phyloP scores from a whole-genome alignment of 371 early-diverging fungal genomes.

The Blastocladiella emersonii region DNA sequence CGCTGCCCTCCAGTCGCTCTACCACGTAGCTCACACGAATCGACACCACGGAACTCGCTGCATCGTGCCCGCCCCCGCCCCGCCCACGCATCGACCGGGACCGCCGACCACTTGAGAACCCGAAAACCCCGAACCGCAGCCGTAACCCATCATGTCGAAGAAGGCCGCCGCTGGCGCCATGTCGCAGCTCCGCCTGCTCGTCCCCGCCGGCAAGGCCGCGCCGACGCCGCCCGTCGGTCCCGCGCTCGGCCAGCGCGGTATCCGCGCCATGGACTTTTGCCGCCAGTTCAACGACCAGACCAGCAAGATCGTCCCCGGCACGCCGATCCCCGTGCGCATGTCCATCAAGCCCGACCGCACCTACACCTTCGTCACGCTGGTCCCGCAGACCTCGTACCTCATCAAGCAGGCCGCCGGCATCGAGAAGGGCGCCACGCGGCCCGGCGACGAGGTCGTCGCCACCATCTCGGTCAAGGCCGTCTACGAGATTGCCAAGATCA shows the following conservation, averaged over 20 bases:
- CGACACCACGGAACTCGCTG: too few species aligned
- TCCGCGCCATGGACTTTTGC: conserved; percentile 97
- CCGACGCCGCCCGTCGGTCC: conserved; percentile 94
- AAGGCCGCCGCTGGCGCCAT: conserved; percentile 28
- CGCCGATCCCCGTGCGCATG: conserved; percentile 75
- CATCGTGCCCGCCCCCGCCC: too few species aligned
- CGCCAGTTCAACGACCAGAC: conserved; percentile 95
- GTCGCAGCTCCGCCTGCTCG: conserved; percentile 45
- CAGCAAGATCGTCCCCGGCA: conserved; percentile 50
- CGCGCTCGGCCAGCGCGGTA: conserved; percentile 90
- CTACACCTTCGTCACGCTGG: conserved; percentile 70
- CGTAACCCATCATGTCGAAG: conserved; percentile 16
- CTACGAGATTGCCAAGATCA: conserved; percentile 87
- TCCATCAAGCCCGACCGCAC: conserved; percentile 80
- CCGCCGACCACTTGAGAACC: too few species aligned
- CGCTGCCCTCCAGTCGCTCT: too few species aligned
- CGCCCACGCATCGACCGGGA: too few species aligned
- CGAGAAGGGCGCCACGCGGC: conserved; percentile 63
- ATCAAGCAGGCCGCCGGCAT: conserved; percentile 84
- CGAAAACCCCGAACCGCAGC: background rate
- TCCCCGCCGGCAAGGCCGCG: conserved; percentile 83
- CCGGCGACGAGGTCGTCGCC: conserved; percentile 63
- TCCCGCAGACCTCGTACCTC: conserved; percentile 83
- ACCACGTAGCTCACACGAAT: too few species aligned
- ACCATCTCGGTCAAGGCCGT: conserved; percentile 77